A percentile compares a stretch with the other conserved stretches of the same genome.
phyloP scores from a whole-genome alignment of 768 basidiomycete genomes.

The Tylopilus balloui region DNA sequence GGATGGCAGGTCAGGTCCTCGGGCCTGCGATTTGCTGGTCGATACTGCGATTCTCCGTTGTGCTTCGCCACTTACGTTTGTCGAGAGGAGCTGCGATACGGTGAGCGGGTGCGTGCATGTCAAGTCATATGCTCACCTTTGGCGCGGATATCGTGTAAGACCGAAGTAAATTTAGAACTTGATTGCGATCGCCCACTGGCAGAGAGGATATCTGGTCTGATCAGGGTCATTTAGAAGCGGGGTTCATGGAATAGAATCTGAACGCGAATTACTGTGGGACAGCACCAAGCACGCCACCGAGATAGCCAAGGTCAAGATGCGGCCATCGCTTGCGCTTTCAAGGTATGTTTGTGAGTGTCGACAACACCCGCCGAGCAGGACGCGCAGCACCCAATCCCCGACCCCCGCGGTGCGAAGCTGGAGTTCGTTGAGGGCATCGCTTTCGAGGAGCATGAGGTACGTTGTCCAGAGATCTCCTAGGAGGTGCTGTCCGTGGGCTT shows the following conservation, averaged over 20 bases:
- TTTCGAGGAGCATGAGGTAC: conserved; percentile 59
- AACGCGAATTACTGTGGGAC: conserved; percentile 34
- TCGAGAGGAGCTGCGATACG: conserved; percentile 20
- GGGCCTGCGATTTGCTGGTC: conserved; percentile 21
- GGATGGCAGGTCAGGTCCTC: conserved; percentile 12
- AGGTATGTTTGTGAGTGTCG: conserved; percentile 3
- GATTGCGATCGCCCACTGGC: conserved; percentile 36
- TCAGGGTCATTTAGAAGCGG: conserved; percentile 24
- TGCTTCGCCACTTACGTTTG: conserved; percentile 26
- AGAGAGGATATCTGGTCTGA: conserved; percentile 39
- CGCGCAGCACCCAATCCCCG: conserved; percentile 25
- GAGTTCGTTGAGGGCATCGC: conserved; percentile 42
- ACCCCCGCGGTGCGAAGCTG: conserved; percentile 43
- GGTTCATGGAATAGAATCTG: conserved; percentile 22
- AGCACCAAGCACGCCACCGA: conserved; percentile 34
- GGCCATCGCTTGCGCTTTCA: conserved; percentile 6
- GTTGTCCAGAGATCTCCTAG: conserved; percentile 52
- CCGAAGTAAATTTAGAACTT: conserved; percentile 40
- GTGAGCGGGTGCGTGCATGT: conserved; percentile 16
- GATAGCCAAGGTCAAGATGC: conserved; percentile 24
- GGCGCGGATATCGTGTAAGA: conserved; percentile 33
- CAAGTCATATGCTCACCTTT: conserved; percentile 26
- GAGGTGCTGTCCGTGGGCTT: conserved; percentile 28
- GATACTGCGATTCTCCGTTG: conserved; percentile 16
- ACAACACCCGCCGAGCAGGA: conserved; percentile 22